phyloP scores from a whole-genome alignment of 1,139 yeast genomes.

The Sugiyamaella novakii region DNA sequence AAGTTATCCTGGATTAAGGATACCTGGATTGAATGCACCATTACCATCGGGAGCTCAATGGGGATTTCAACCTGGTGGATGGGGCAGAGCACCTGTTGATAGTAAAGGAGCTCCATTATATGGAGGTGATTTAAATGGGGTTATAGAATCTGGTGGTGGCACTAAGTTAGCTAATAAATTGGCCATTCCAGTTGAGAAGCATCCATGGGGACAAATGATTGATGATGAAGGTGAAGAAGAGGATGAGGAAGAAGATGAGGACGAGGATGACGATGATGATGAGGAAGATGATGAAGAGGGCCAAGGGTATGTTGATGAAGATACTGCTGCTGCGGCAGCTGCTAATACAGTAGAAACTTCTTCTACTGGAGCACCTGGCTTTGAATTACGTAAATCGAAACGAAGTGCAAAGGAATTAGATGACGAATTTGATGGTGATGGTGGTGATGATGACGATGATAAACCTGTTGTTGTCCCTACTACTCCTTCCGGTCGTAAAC shows the following conservation, averaged over 20 bases:
- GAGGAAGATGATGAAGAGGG: constrained; percentile 30
- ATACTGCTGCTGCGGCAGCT: constrained; percentile 28
- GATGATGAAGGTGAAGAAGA: constrained; percentile 41
- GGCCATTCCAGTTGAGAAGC: constrained; percentile 46
- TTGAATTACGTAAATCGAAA: constrained; percentile 15
- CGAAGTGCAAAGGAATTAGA: constrained; percentile 14
- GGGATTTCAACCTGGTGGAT: constrained; percentile 48
- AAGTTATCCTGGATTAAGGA: constrained; percentile 64
- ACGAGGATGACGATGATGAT: constrained; percentile 35
- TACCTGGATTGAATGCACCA: constrained; percentile 56
- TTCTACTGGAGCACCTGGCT: constrained; percentile 8
- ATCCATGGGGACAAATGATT: constrained; percentile 41
- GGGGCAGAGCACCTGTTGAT: constrained; percentile 46
- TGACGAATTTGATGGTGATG: constrained; percentile 12
- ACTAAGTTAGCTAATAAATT: constrained; percentile 39
- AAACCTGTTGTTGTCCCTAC: constrained; percentile 7
- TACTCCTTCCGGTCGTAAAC: constrained; percentile 23
- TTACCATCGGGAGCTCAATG: constrained; percentile 45
- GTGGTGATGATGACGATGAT: constrained; percentile 8
- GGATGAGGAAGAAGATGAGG: constrained; percentile 39
- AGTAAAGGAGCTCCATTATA: constrained; percentile 42
- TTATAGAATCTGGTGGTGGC: constrained; percentile 20
- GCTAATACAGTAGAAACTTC: neutral
- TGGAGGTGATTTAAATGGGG: constrained; percentile 43
- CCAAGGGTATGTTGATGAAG: constrained; percentile 36